Evolutionary conservation across 495 filamentous ascomycete genomes (phyloP), one percentile per base, ranked within the genome.

Genomic region (Xylaria grammica): DNA sequence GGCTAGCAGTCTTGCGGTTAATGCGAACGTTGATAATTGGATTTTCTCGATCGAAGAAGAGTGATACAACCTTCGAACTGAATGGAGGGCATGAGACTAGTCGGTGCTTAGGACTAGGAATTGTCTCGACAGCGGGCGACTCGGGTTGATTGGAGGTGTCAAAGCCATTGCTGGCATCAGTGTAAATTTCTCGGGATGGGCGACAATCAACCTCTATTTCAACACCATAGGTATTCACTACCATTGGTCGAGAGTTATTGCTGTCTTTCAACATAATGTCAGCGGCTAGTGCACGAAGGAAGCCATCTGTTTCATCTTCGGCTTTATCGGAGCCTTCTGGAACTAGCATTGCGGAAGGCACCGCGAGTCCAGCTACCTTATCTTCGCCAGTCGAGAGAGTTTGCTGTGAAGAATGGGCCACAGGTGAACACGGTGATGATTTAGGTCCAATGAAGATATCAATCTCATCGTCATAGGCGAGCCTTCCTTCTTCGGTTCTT

Each of bases 401-500:
- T 9, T 19, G 26, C 4, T 17, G 38, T 24, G 22, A 27, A 34
- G 26, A 9, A 15, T 22, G 19, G 8, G 11, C 4, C 13, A n/a
- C 19, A 26, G 9, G 24, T 20, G 60, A 48, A 24, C 2, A 34
- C 24, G 40, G 20, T 4, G 27, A 24, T 36, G 60, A 55, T 34
- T 38, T 44, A 13, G 26, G 13, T 17, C 4, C 46, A 8, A 59
- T 29, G 10, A 4, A 5, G 13, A 3, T 19, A 17, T 63, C 50
- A 38, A 51, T 52, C 11, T 63, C 58, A 34, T 72, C 61, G 29
- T 73, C 61, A 27, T 69, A 73, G 6, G 63, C 59, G 54, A 73
- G 68, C 56, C 71, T 71, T 1, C 71, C 71, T 44, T 69, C 62
- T 2, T 62, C 30, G 10, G 5, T 42, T 10, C 8, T 45, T 55